Base-by-base conservation (phyloP, 345 rosid species). In the Ricinus communis region DNA sequence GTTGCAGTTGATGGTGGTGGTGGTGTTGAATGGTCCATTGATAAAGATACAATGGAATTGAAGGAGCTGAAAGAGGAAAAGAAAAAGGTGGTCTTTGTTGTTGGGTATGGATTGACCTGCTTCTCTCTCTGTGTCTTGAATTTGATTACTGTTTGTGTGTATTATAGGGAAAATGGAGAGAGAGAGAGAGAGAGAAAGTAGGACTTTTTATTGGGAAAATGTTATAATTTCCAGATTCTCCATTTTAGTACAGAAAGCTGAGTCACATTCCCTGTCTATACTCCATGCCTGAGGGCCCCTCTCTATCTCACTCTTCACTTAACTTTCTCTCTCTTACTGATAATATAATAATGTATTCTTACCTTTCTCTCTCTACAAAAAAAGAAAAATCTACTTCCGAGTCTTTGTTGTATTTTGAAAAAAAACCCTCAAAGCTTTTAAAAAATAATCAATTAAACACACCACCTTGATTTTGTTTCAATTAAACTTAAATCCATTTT, bases 11-110 rank as follows among this genome's bases (percentile, higher is more conserved):
- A 11, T 19, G 63, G 9, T 61, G 65, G 24, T 19, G 65, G 25
- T 61, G 21, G 5, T 21, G 70, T 14, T 60, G 74, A 25, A 51
- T 71, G n/a, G 2, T 71, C 67, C 68, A 71, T 71, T 5, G 71
- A 1, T 24, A 33, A 15, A 28, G 46, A 1, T 55, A 9, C 38
- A 33, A 33, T 33, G 27, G 47, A 61, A 46, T 2, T n/a, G n/a
- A n/a, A n/a, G n/a, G n/a, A 15, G 65, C 24, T 0, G 47, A n/a
- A n/a, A 25, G 38, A 33, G 38, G 36, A 61, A n/a, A n/a, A 25
- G 38, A 33, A 6, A 61, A 61, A 21, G 65, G 25, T 10, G 18
- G 43, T 33, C 25, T 61, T 58, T 15, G 40, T 14, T 33, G 38
- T 2, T 33, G 38, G 38, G 38, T 33, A 43, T 38, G 43, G 9